Evolutionary conservation across 192 early-diverging fungal species (phyloP).

Genomic region (Mortierella antarctica): DNA sequence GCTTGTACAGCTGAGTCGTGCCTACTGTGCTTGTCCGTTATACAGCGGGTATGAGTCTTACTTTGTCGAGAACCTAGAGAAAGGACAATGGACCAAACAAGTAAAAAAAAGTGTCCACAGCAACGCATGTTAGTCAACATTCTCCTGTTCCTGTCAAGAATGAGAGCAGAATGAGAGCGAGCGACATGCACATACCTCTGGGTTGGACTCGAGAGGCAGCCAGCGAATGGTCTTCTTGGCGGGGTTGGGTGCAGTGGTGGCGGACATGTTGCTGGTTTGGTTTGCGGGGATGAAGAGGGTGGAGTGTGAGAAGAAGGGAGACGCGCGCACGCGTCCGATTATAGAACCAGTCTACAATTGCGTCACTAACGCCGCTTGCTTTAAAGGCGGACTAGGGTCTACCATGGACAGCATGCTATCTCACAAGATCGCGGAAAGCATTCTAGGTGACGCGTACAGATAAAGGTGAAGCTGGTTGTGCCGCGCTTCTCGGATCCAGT

Average conservation of each 20-base stretch:
- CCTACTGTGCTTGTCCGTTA: neutral
- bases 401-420: too few species aligned
- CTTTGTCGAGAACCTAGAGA: constrained; percentile 72
- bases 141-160: neutral
- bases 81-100: neutral
- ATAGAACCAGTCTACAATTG: too few species aligned
- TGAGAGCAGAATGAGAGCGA: neutral
- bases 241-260: constrained; percentile 1
- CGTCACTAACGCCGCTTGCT: neutral
- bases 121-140: neutral
- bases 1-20: too few species aligned
- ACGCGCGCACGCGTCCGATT: too few species aligned
- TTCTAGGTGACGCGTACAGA: too few species aligned
- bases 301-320: neutral
- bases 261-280: constrained; percentile 7
- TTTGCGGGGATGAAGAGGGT: neutral
- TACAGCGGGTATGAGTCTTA: constrained; percentile 21
- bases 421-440: too few species aligned
- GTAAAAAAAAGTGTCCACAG: neutral
- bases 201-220: constrained; percentile 92
- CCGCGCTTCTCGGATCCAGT: too few species aligned
- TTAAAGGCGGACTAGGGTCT: neutral
- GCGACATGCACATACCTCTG: constrained; percentile 65
- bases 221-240: constrained; percentile 65
- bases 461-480: too few species aligned